Base-by-base conservation (phyloP, 176 grass and related monocot genomes). In the Dactylis glomerata region DNA sequence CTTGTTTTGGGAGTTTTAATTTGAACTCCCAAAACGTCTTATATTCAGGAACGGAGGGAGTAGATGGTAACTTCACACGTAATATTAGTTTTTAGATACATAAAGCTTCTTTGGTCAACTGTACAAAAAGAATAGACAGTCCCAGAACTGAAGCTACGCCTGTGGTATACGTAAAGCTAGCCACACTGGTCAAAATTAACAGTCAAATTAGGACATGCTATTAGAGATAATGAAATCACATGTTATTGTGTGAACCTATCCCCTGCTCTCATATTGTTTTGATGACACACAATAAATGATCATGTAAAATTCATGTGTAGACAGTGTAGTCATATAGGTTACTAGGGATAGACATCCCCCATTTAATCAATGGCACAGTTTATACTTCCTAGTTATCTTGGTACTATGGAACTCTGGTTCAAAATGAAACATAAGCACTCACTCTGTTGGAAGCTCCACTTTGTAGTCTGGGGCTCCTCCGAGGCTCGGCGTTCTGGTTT, bases 361-460 rank as follows among this genome's bases (percentile, higher is more conserved):
- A 56, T 38, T 24, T 56, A 77, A 22, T 37, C 22, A 57, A 22
- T 8, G 74, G 5, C 11, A 11, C 32, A 44, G 14, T 30, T 62
- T 61, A 20, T 45, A 79, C 5, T 79, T 47, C 14, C 4, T 12
- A 32, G 27, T 80, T 68, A 42, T 81, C 30, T 22, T 37, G 6
- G 12, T 52, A 31, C 0, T 19, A 81, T 3, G 22, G 51, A 81
- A 81, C 19, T 51, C 45, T 19, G 12, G 2, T 36, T 3, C 17
- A 68, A 33, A 26, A 33, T n/a, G 30, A 67, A 50, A 59, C 10
- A 49, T 38, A 16, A 73, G 64, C 15, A 81, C 89, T 84, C 74
- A 87, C 89, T 81, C 89, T 91, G 74, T 47, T 80, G 47, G 84
- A 56, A 84, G 76, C 58, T 76, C 49, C 84, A 76, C 20, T 76